These are phyloP conservation scores for Pleurotus pulmonarius DNA, from an alignment of 768 basidiomycete species.

Conservation along the genomic window DNA sequence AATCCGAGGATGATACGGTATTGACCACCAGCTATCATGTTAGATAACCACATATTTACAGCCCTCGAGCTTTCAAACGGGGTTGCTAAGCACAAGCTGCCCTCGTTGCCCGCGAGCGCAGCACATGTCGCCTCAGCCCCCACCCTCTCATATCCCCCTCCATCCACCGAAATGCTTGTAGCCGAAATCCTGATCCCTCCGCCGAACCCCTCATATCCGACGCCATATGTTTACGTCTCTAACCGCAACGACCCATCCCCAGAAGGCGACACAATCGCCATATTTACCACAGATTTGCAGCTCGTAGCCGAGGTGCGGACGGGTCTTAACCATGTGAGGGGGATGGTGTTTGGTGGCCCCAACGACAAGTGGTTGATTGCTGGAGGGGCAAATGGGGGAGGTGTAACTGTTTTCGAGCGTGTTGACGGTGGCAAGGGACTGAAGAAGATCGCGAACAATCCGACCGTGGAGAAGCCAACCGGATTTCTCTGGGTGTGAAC, in stretches of 20 bases:
- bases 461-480: conserved; percentile 41
- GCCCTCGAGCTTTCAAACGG: conserved; percentile 63
- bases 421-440: conserved; percentile 54
- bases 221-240: conserved; percentile 64
- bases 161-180: conserved; percentile 53
- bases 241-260: conserved; percentile 72
- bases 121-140: conserved; percentile 39
- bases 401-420: conserved; percentile 70
- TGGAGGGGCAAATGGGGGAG: conserved; percentile 61
- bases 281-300: conserved; percentile 56
- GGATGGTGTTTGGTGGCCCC: conserved; percentile 61
- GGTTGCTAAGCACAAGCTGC: conserved; percentile 52
- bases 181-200: conserved; percentile 66
- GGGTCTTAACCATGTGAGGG: conserved; percentile 67
- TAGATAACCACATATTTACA: conserved; percentile 64
- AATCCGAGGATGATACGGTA: background rate
- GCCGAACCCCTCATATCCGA: conserved; percentile 47
- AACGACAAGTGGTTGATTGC: conserved; percentile 60
- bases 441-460: conserved; percentile 46
- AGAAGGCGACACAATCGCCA: conserved; percentile 68
- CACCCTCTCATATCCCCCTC: conserved; percentile 44
- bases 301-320: conserved; percentile 63
- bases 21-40: background rate
- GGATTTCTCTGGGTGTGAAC: conserved; percentile 50
- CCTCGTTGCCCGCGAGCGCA: conserved; percentile 36